Conservation (phyloP, 768 basidiomycete genomes). For the Xerocomellus intermedius region DNA sequence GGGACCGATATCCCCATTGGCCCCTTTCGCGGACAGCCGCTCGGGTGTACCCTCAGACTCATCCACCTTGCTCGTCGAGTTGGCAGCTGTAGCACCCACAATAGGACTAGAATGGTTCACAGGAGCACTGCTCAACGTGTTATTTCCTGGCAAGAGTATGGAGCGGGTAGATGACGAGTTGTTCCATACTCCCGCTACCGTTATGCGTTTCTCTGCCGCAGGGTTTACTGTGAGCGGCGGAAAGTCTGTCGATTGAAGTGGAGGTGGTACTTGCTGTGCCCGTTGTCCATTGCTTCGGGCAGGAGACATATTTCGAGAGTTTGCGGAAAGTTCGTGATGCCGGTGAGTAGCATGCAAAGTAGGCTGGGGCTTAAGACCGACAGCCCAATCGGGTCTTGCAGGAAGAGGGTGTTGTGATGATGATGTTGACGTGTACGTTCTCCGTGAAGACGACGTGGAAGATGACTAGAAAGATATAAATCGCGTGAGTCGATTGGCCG, state of each 20-base stretch:
- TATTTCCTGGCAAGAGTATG: slow-evolving; percentile 45
- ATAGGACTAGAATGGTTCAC: slow-evolving; percentile 37
- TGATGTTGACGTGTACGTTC: slow-evolving; percentile 60
- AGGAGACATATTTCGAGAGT: slow-evolving; percentile 41
- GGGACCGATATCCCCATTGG: slow-evolving; percentile 38
- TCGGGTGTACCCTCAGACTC: slow-evolving; percentile 49
- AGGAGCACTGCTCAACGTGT: slow-evolving; percentile 33
- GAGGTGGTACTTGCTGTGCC: slow-evolving; percentile 36
- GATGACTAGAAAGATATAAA: slow-evolving; percentile 55
- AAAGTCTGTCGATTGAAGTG: slow-evolving; percentile 63
- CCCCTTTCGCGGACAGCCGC: slow-evolving; percentile 47
- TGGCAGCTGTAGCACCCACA: slow-evolving; percentile 3
- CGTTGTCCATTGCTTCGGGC: slow-evolving; percentile 36
- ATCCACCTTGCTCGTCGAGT: slow-evolving; percentile 33
- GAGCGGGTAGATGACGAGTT: slow-evolving; percentile 53
- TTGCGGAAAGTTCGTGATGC: slow-evolving; percentile 50
- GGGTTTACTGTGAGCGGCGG: slow-evolving; percentile 56
- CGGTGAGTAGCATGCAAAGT: slow-evolving; percentile 55
- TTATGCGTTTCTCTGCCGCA: slow-evolving; percentile 50
- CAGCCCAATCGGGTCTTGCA: slow-evolving; percentile 85
- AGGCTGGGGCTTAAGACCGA: slow-evolving; percentile 76
- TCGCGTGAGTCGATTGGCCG: slow-evolving; percentile 8
- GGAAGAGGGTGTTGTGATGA: slow-evolving; percentile 79
- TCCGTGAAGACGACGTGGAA: slow-evolving; percentile 74
- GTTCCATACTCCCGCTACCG: slow-evolving; percentile 70